Percentiles rank a stretch among this genome's conserved stretches.
phyloP scores from a whole-genome alignment of 805 yeast species.

The Candida corydali region DNA sequence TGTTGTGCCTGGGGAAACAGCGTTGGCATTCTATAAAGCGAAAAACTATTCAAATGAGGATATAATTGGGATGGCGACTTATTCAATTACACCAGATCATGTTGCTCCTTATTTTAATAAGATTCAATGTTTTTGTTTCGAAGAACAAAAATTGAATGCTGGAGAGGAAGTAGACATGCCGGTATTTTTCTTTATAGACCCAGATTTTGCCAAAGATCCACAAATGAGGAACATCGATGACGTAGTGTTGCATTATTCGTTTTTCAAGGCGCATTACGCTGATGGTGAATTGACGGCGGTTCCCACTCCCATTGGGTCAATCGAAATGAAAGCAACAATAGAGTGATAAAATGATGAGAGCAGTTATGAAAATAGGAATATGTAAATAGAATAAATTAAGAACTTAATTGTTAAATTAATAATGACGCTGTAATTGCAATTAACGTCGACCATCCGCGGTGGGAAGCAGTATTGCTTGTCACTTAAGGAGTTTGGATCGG shows the following conservation, averaged over 20 bases:
- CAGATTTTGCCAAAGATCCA: constrained; percentile 92
- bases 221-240: constrained; percentile 87
- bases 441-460: too few species aligned
- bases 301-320: constrained; percentile 17
- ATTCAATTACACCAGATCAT: constrained; percentile 92
- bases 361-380: neutral
- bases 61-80: constrained; percentile 97
- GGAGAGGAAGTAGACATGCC: constrained; percentile 99
- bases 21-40: constrained; percentile 92
- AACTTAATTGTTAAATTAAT: too few species aligned
- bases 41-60: constrained; percentile 81
- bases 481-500: too few species aligned
- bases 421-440: too few species aligned
- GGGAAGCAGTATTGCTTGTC: too few species aligned
- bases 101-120: constrained; percentile 96
- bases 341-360: too few species aligned
- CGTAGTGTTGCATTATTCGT: constrained; percentile 86
- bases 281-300: constrained; percentile 41
- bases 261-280: constrained; percentile 61
- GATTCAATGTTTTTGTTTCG: constrained; percentile 97
- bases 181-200: constrained; percentile 92
- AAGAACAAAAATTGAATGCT: constrained; percentile 88
- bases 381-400: neutral
- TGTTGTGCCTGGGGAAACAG: constrained; percentile 96
- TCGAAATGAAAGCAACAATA: constrained; percentile 12